A percentile compares a stretch with the other conserved stretches of the same genome.
These are phyloP conservation scores for Pyrenochaeta sp. DNA, from an alignment of 2,329 filamentous ascomycete species.

Conservation along the genomic window DNA sequence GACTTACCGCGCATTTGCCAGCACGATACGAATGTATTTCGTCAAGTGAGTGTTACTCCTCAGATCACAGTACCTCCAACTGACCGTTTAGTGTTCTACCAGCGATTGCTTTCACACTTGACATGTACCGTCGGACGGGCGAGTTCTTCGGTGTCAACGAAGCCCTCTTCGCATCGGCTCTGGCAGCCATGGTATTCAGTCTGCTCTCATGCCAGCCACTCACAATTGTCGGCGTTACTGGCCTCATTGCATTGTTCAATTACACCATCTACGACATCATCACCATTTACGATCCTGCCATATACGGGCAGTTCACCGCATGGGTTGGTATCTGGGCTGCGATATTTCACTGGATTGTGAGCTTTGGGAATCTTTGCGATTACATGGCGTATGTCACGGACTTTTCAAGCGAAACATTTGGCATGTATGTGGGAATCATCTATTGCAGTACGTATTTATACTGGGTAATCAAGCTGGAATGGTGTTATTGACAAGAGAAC, in stretches of 20 bases:
- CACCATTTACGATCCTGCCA: slow-evolving; percentile 55
- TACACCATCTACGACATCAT: slow-evolving; percentile 69
- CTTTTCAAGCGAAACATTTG: slow-evolving; percentile 64
- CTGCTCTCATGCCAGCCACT: slow-evolving; percentile 62
- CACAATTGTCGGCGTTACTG: slow-evolving; percentile 66
- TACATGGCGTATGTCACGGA: slow-evolving; percentile 68
- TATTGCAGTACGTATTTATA: slow-evolving; percentile 56
- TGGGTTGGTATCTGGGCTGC: slow-evolving; percentile 67
- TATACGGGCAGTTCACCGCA: slow-evolving; percentile 64
- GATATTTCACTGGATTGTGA: slow-evolving; percentile 65
- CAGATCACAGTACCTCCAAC: no score
- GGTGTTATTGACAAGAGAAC: neutral
- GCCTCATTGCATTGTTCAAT: slow-evolving; percentile 61
- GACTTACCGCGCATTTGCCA: slow-evolving; percentile 64
- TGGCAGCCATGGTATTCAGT: slow-evolving; percentile 66
- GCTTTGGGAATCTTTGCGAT: slow-evolving; percentile 62
- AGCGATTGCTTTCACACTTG: slow-evolving; percentile 66
- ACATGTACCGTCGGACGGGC: slow-evolving; percentile 65
- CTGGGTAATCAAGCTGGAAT: neutral
- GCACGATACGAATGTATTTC: slow-evolving; percentile 67
- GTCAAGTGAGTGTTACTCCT: slow-evolving; percentile 54
- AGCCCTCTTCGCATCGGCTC: slow-evolving; percentile 62
- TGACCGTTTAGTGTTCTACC: slow-evolving; percentile 57
- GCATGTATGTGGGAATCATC: slow-evolving; percentile 65
- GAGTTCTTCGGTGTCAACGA: slow-evolving; percentile 67